A percentile compares a stretch with the other conserved stretches of the same genome.
Evolutionary conservation across 2,329 filamentous ascomycete species (phyloP).

Genomic region (Phialophora expanda): DNA sequence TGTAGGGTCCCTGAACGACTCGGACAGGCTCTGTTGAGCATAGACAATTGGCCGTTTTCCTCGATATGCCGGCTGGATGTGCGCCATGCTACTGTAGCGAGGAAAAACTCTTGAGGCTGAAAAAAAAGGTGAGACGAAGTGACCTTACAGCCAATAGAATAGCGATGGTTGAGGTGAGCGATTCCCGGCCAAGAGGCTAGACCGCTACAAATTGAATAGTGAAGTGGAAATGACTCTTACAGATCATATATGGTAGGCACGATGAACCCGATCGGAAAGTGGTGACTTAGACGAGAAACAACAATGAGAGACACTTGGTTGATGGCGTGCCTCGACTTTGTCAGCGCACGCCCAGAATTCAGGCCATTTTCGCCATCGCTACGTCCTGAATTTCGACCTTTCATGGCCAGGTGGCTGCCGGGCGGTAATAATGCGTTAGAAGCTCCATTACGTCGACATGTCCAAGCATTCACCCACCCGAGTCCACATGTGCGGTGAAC

Average conservation of each 20-base stretch:
- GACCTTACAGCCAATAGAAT: conserved; percentile 2
- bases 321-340: neutral
- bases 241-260: neutral
- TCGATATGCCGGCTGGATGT: neutral
- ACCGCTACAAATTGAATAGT: conserved; percentile 9
- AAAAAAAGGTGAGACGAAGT: conserved; percentile 16
- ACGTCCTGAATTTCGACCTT: too few relatives aligned
- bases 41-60: neutral
- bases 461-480: neutral
- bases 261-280: conserved; percentile 1
- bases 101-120: conserved; percentile 16
- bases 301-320: neutral
- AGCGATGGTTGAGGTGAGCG: neutral
- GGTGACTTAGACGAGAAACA: neutral
- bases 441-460: neutral
- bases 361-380: neutral
- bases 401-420: neutral
- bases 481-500: neutral
- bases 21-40: neutral
- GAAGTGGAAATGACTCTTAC: neutral
- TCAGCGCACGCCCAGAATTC: conserved; percentile 5
- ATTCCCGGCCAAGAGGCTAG: neutral
- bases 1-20: neutral
- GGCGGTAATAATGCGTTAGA: neutral
- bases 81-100: neutral